Percentiles rank a stretch among this genome's conserved stretches.
Conservation (phyloP, 306 rosid species). For the Fragaria iinumae region DNA sequence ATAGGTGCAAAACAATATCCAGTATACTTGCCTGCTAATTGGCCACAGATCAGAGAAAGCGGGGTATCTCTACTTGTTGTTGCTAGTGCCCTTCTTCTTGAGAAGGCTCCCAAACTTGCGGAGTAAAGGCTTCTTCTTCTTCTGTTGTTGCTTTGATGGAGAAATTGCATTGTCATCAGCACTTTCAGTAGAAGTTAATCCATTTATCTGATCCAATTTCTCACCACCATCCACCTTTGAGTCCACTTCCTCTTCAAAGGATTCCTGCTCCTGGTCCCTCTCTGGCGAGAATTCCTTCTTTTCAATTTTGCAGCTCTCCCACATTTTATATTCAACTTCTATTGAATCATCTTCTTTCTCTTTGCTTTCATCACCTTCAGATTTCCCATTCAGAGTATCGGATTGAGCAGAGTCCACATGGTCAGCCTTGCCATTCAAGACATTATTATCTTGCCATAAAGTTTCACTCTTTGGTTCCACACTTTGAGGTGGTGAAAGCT, state of each 20-base stretch:
- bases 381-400: conserved; percentile 46
- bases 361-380: conserved; percentile 45
- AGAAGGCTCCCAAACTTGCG: conserved; percentile 87
- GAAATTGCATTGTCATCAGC: conserved; percentile 48
- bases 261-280: conserved; percentile 66
- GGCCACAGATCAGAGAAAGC: conserved; percentile 29
- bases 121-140: conserved; percentile 91
- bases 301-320: conserved; percentile 96
- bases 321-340: conserved; percentile 72
- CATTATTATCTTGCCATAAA: conserved; percentile 38
- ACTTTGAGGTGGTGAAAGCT: conserved; percentile 32
- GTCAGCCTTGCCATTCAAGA: conserved; percentile 41
- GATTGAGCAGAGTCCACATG: conserved; percentile 36
- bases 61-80: conserved; percentile 54
- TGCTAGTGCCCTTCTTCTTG: conserved; percentile 80
- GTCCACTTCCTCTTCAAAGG: conserved; percentile 66
- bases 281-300: conserved; percentile 90
- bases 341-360: conserved; percentile 52
- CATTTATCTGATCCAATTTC: conserved; percentile 65
- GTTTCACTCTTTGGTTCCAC: conserved; percentile 40
- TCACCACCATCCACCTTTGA: conserved; percentile 53
- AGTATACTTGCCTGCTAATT: conserved; percentile 43
- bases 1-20: conserved; percentile 48
- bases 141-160: conserved; percentile 68
- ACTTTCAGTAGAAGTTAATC: conserved; percentile 46